phyloP scores from a whole-genome alignment of 768 basidiomycete species.

The Crepidotus variabilis region DNA sequence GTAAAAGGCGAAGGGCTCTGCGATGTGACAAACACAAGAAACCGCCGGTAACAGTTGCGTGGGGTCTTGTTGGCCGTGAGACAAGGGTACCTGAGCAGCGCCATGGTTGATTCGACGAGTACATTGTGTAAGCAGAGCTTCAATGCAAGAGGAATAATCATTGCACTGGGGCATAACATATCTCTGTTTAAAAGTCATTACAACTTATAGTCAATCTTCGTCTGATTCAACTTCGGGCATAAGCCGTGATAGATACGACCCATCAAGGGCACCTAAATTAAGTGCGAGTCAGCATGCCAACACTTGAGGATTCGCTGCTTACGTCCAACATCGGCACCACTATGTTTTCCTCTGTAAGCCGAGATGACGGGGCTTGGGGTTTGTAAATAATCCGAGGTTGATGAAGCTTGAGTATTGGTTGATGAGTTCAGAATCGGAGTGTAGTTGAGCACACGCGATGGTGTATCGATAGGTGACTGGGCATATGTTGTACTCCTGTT shows the following conservation, averaged over 20 bases:
- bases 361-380: constrained; percentile 41
- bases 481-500: constrained; percentile 24
- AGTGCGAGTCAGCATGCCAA: not conserved
- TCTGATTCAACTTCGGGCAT: constrained; percentile 8
- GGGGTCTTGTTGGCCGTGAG: no score
- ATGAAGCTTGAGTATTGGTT: constrained; percentile 30
- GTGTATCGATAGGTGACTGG: constrained; percentile 38
- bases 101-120: no score
- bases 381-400: constrained; percentile 26
- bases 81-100: no score
- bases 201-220: constrained; percentile 4
- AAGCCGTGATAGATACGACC: constrained; percentile 30
- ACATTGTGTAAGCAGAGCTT: no score
- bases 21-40: no score
- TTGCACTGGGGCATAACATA: no score
- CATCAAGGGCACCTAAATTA: constrained; percentile 34
- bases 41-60: no score
- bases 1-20: no score
- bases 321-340: constrained; percentile 34
- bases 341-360: constrained; percentile 39
- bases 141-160: no score
- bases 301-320: constrained; percentile 11
- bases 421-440: constrained; percentile 26
- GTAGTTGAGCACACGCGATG: constrained; percentile 34
- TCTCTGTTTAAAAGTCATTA: no score